These are phyloP conservation scores for Phialemonium atrogriseum DNA, from an alignment of 2,329 filamentous ascomycete genomes.

Conservation along the genomic window DNA sequence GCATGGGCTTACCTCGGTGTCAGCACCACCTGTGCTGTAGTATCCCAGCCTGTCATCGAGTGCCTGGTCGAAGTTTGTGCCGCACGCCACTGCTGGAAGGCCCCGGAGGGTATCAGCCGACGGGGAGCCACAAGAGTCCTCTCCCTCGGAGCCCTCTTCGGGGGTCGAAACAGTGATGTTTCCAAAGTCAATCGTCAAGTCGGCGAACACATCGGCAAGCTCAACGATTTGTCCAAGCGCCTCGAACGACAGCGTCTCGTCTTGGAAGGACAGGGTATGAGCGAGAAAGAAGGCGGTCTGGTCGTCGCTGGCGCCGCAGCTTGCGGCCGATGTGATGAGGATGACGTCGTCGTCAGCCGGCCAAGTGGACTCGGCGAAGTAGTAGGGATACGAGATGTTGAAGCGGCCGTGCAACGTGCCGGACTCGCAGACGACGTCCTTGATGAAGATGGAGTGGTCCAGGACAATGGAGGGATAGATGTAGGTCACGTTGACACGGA, in stretches of 20 bases:
- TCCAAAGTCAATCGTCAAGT: slow-evolving; percentile 3
- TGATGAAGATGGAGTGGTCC: slow-evolving; percentile 5
- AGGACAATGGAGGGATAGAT: slow-evolving; percentile 4
- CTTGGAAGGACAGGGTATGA: slow-evolving; percentile 3
- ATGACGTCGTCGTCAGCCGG: slow-evolving; percentile 3
- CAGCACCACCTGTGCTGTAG: slow-evolving; percentile 3
- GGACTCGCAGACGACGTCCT: slow-evolving; percentile 3
- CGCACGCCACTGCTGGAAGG: slow-evolving; percentile 5
- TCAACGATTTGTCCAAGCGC: slow-evolving; percentile 4
- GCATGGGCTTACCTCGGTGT: no score
- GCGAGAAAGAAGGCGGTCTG: slow-evolving; percentile 6
- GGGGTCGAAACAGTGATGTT: slow-evolving; percentile 4
- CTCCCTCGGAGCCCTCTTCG: not conserved
- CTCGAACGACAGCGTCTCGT: slow-evolving; percentile 2
- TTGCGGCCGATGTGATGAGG: slow-evolving; percentile 3
- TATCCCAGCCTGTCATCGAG: slow-evolving; percentile 5
- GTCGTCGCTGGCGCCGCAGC: slow-evolving; percentile 2
- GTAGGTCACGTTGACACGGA: slow-evolving; percentile 5
- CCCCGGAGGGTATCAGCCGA: slow-evolving; percentile 3
- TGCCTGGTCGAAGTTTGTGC: slow-evolving; percentile 3
- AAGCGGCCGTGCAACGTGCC: slow-evolving; percentile 4
- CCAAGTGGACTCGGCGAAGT: slow-evolving; percentile 3
- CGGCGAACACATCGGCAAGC: slow-evolving; percentile 3
- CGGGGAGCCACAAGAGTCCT: slow-evolving; percentile 1
- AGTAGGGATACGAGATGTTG: slow-evolving; percentile 4